Evolutionary conservation across 2,329 filamentous ascomycete genomes (phyloP), one percentile per base, ranked within the genome.

Genomic region (Xylariaceae sp.): DNA sequence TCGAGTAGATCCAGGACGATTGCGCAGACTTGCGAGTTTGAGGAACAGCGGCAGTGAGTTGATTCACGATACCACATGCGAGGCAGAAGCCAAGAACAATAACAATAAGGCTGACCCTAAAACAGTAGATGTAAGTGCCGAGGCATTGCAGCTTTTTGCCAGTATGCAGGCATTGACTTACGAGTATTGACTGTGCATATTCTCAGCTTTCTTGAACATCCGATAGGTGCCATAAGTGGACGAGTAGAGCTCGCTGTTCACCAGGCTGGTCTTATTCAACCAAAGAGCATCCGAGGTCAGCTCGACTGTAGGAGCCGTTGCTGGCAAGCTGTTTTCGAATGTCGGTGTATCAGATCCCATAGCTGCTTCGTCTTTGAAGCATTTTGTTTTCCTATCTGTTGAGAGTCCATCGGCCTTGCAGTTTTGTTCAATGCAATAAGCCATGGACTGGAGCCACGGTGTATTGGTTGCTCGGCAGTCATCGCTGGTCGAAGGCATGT

Each of bases 211-310:
- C 19, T 56, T 60, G 47, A 69, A 68, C 18, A 61, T 58, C 17
- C 55, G 42, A 14, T 65, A 44, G 1, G 55, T 65, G 2, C 61
- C 58, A 27, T 57, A 53, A 33, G 62, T 62, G n/a, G 58, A 52
- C 31, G 60, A 44, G 17, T 65, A 69, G 3, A 55, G 48, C 3
- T 61, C 47, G 11, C 49, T 47, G 39, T 61, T 59, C 11, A 69
- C 65, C 33, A 68, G 51, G 11, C 59, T 65, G 11, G 66, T 66
- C 5, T 39, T 40, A 40, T 63, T 65, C 15, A 70, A 58, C 54
- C 62, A 60, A 44, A 57, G 57, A 6, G 60, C 62, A 17, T 63
- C 51, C 6, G 44, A 42, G 6, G 52, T n/a, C 27, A 68, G 51
- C 15, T 61, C 57, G 17, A 46, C 47, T 35, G 52, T 57, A 1